A percentile compares a stretch with the other conserved stretches of the same genome.
phyloP scores from a whole-genome alignment of 352 stramenopile species.

The Detonula confervacea region DNA sequence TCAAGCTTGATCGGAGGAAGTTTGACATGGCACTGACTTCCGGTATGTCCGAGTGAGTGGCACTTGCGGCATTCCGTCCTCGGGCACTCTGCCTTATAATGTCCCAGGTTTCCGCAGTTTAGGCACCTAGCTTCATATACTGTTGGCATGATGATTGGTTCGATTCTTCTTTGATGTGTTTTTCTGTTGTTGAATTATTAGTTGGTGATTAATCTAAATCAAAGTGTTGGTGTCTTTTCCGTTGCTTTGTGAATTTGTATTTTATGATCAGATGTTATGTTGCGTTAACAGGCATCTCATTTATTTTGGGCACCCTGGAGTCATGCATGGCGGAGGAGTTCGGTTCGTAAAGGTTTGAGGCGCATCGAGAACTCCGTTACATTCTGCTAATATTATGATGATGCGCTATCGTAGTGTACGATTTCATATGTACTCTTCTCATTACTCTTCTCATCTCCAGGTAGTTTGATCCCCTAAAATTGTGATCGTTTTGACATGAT shows the following conservation, averaged over 20 bases:
- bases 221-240: neutral
- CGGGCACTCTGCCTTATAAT: constrained; percentile 25
- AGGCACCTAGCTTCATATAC: constrained; percentile 43
- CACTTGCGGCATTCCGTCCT: constrained; percentile 13
- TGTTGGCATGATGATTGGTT: constrained; percentile 35
- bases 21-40: neutral
- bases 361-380: too few species aligned
- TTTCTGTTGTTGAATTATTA: too few species aligned
- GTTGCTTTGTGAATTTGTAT: neutral
- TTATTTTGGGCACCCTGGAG: too few species aligned
- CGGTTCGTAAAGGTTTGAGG: too few species aligned
- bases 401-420: too few species aligned
- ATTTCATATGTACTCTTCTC: too few species aligned
- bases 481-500: too few species aligned
- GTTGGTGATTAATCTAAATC: constrained; percentile 1
- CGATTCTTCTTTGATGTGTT: neutral
- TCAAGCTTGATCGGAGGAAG: constrained; percentile 6
- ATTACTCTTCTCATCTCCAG: too few species aligned
- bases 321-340: neutral
- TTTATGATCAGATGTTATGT: too few species aligned
- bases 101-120: constrained; percentile 35
- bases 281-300: too few species aligned
- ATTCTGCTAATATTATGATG: too few species aligned
- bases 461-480: too few species aligned
- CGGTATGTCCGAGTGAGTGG: constrained; percentile 14